Evolutionary conservation across 768 basidiomycete genomes (phyloP).

Genomic region (Omphalotus guepiniiformis): DNA sequence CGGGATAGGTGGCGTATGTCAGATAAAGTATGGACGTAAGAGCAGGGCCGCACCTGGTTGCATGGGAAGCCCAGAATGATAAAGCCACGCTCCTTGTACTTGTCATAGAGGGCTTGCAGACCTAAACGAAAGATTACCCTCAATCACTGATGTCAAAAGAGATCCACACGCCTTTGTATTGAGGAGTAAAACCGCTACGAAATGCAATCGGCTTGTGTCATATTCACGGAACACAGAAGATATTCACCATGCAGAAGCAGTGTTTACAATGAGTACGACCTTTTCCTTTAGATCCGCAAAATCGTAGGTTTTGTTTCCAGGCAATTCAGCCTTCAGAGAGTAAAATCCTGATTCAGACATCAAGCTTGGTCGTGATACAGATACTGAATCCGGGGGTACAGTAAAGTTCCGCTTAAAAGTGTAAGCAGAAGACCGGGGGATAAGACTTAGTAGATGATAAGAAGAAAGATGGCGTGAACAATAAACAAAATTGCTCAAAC

Average conservation of each 20-base stretch:
- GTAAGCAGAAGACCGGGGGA: not conserved
- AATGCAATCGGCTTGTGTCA: not conserved
- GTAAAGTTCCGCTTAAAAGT: no score
- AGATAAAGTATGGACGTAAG: not conserved
- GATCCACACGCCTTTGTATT: conserved; percentile 56
- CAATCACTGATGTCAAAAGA: not conserved
- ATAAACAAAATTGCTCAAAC: not conserved
- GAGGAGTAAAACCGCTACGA: conserved; percentile 76
- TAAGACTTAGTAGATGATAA: conserved; percentile 10
- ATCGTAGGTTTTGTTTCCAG: conserved; percentile 49
- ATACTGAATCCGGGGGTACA: no score
- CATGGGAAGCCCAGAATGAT: conserved; percentile 89
- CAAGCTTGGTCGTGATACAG: not conserved
- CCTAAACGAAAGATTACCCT: conserved; percentile 33
- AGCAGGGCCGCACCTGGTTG: conserved; percentile 56
- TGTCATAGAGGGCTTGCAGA: conserved; percentile 76
- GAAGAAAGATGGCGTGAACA: not conserved
- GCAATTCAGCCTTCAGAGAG: conserved; percentile 62
- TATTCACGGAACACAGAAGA: not conserved
- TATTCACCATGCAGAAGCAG: conserved; percentile 67
- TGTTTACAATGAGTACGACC: conserved; percentile 74
- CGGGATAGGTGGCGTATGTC: conserved; percentile 1
- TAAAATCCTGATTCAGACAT: conserved; percentile 52
- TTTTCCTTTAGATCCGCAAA: conserved; percentile 74
- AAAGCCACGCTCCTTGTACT: conserved; percentile 73